Conservation (phyloP, 768 basidiomycete species). For the Lanmaoa rubissima region DNA sequence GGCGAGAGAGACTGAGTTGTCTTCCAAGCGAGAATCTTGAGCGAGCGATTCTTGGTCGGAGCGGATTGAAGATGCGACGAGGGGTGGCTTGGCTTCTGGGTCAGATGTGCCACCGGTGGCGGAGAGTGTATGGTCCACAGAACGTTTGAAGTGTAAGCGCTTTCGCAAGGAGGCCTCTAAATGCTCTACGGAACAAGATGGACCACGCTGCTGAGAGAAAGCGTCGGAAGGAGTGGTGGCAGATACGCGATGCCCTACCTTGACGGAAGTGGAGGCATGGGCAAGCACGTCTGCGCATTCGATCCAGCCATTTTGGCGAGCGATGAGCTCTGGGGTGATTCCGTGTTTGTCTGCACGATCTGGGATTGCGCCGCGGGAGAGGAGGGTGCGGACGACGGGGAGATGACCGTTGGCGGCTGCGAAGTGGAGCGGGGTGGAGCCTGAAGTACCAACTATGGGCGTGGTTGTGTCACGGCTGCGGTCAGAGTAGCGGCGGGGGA, state of each 20-base stretch:
- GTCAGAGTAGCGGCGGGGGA: conserved; percentile 74
- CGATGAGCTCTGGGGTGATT: conserved; percentile 81
- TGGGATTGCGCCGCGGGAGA: conserved; percentile 81
- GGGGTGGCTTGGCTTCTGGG: conserved; percentile 25
- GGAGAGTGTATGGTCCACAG: conserved; percentile 69
- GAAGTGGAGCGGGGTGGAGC: conserved; percentile 94
- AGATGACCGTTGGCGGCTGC: conserved; percentile 94
- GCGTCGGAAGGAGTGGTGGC: conserved; percentile 19
- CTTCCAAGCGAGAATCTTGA: conserved; percentile 3
- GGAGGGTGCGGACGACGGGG: conserved; percentile 70
- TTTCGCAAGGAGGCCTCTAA: conserved; percentile 36
- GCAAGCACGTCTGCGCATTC: conserved; percentile 73
- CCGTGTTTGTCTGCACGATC: conserved; percentile 89
- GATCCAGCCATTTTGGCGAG: conserved; percentile 74
- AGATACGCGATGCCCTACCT: neutral
- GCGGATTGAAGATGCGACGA: conserved; percentile 1
- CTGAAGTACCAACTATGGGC: conserved; percentile 78
- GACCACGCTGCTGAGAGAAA: conserved; percentile 17
- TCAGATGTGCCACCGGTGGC: conserved; percentile 38
- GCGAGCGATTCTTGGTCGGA: conserved; percentile 16
- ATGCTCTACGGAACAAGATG: conserved; percentile 28
- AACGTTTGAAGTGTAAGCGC: conserved; percentile 71
- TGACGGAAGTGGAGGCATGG: conserved; percentile 49
- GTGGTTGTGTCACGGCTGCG: conserved; percentile 61
- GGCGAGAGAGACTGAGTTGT: neutral